Evolutionary conservation across 208 protist species (phyloP).

Genomic region (Leishmania arabica): DNA sequence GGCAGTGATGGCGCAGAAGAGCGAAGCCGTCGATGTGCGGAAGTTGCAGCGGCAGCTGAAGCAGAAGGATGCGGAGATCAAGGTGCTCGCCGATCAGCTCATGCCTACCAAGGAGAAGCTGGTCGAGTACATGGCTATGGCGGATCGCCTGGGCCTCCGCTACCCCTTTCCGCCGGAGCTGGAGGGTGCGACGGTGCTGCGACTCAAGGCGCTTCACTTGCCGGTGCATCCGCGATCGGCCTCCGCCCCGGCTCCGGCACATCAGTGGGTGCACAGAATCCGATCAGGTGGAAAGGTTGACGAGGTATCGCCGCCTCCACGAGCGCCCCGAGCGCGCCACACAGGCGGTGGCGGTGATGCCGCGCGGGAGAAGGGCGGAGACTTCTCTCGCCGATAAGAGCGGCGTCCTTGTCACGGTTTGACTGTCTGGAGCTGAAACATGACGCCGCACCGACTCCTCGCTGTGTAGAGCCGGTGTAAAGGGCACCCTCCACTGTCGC

Average conservation of each 20-base stretch:
- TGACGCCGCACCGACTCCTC: not conserved
- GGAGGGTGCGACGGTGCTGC: slow-evolving; percentile 61
- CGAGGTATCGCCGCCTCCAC: slow-evolving; percentile 10
- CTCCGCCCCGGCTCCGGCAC: slow-evolving; percentile 15
- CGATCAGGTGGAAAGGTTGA: not conserved
- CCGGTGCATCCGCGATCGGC: slow-evolving; percentile 19
- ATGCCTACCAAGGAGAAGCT: slow-evolving; percentile 87
- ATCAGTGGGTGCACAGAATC: not conserved
- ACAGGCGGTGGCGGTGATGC: not conserved
- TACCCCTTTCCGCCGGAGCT: slow-evolving; percentile 83
- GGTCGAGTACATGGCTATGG: slow-evolving; percentile 85
- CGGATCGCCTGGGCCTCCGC: slow-evolving; percentile 75
- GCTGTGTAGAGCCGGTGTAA: not conserved
- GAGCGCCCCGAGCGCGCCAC: slow-evolving; percentile 1
- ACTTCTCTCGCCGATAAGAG: slow-evolving; percentile 13
- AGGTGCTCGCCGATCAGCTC: slow-evolving; percentile 59
- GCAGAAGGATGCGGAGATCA: slow-evolving; percentile 63
- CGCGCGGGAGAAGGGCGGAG: slow-evolving; percentile 4
- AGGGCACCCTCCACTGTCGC: not conserved
- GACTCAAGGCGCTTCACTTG: slow-evolving; percentile 55
- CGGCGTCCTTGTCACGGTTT: no score
- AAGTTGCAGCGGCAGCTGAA: slow-evolving; percentile 32
- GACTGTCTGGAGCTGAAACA: not conserved
- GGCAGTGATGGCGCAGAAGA: not conserved
- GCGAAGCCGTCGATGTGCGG: slow-evolving; percentile 11